phyloP scores from a whole-genome alignment of 192 early-diverging fungal species.

The Backusella sp. region DNA sequence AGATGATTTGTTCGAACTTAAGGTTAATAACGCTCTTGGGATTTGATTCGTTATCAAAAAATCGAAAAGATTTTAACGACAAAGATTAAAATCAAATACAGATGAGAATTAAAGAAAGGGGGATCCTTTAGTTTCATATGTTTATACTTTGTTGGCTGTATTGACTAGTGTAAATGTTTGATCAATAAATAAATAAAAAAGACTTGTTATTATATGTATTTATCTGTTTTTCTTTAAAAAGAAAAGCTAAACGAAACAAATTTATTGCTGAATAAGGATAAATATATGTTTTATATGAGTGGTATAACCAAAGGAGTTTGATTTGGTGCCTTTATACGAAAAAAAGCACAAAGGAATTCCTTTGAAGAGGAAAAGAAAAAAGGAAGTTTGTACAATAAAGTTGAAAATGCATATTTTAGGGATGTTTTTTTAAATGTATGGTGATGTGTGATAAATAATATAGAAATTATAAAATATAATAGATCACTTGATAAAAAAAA shows the following conservation, averaged over 20 bases:
- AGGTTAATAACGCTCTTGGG: not conserved
- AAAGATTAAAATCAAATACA: not conserved
- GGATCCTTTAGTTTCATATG: not conserved
- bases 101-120: not conserved
- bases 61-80: not conserved
- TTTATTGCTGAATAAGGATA: not conserved
- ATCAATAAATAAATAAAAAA: not conserved
- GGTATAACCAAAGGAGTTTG: conserved; percentile 3
- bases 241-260: not conserved
- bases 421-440: not conserved
- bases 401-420: conserved; percentile 6
- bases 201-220: not conserved
- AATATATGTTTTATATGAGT: not conserved
- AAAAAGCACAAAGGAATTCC: not conserved
- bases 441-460: not conserved
- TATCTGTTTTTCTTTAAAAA: not conserved
- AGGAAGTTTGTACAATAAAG: not conserved
- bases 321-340: not conserved
- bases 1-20: not conserved
- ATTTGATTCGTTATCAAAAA: not conserved
- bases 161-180: not conserved
- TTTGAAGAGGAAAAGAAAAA: not conserved
- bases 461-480: not conserved
- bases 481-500: not conserved
- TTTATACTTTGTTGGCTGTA: not conserved